A percentile compares a stretch with the other conserved stretches of the same genome.
phyloP scores from a whole-genome alignment of 305 asterid species.

The Ilex paraguariensis region DNA sequence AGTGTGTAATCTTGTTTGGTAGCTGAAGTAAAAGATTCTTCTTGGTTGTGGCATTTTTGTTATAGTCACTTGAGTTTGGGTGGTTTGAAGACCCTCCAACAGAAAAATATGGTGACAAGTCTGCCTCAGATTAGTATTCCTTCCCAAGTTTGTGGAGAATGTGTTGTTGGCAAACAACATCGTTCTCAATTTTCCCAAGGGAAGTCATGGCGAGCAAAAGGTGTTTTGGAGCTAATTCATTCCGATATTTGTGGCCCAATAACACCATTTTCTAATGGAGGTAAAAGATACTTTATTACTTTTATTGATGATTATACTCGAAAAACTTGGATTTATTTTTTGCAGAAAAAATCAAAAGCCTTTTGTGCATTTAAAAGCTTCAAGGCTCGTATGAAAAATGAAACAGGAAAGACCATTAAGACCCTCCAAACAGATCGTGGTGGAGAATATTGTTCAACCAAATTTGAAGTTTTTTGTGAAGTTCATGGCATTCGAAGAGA shows the following conservation, averaged over 20 bases:
- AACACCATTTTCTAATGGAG: too few relatives aligned
- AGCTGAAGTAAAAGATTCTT: background rate
- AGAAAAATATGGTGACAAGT: background rate
- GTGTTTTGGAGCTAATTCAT: background rate
- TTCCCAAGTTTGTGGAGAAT: background rate
- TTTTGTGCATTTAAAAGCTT: background rate
- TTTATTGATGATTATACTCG: background rate
- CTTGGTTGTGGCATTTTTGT: background rate
- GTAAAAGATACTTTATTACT: background rate
- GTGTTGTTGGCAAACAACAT: background rate
- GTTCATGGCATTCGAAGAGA: too few relatives aligned
- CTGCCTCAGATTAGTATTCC: background rate
- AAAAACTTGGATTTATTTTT: background rate
- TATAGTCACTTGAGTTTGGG: conserved; percentile 1
- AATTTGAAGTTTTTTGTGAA: background rate
- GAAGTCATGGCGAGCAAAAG: background rate
- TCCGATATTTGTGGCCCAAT: background rate
- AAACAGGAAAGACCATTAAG: background rate
- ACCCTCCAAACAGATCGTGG: background rate
- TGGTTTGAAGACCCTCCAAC: too few relatives aligned
- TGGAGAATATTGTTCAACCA: background rate
- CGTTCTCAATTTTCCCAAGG: background rate
- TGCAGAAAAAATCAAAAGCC: background rate
- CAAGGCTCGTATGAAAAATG: too few relatives aligned
- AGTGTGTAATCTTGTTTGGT: conserved; percentile 2